Conservation (phyloP, 2,329 filamentous ascomycete species). For the Epichloe typhina region DNA sequence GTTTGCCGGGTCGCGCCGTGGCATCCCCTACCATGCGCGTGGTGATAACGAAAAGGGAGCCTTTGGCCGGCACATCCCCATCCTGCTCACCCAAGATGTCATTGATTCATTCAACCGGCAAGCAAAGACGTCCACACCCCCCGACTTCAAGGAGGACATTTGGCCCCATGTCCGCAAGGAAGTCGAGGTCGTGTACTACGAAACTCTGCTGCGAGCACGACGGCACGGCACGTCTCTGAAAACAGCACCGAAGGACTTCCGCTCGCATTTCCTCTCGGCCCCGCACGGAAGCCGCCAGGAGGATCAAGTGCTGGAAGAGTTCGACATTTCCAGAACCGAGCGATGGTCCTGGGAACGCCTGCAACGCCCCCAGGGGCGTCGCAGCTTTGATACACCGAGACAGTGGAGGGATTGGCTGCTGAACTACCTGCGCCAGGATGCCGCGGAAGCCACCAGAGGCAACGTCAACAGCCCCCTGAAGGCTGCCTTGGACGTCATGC, state of each 20-base stretch:
- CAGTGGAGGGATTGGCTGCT: slow-evolving; percentile 4
- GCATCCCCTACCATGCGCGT: slow-evolving; percentile 5
- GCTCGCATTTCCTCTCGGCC: not conserved
- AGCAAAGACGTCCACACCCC: not conserved
- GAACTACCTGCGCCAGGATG: not conserved
- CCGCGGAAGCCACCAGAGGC: not conserved
- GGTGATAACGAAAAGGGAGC: slow-evolving; percentile 5
- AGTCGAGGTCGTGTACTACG: slow-evolving; percentile 4
- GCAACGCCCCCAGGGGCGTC: not conserved
- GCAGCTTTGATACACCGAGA: not conserved
- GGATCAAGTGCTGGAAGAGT: slow-evolving; percentile 1
- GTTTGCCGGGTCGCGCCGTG: slow-evolving; percentile 5
- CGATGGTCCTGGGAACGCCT: slow-evolving; percentile 5
- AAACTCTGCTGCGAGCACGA: not conserved
- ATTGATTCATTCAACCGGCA: slow-evolving; percentile 1
- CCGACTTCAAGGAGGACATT: slow-evolving; percentile 2
- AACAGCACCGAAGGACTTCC: not conserved
- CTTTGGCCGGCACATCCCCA: slow-evolving; percentile 1
- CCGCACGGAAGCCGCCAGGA: not conserved
- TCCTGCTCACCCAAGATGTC: not conserved
- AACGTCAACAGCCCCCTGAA: slow-evolving; percentile 2
- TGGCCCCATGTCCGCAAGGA: slow-evolving; percentile 4
- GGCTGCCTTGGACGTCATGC: slow-evolving; percentile 4
- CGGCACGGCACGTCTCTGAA: not conserved
- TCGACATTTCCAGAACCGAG: not conserved